These are phyloP conservation scores for Corrigiola litoralis DNA, from an alignment of 179 eudicot species.

Conservation along the genomic window DNA sequence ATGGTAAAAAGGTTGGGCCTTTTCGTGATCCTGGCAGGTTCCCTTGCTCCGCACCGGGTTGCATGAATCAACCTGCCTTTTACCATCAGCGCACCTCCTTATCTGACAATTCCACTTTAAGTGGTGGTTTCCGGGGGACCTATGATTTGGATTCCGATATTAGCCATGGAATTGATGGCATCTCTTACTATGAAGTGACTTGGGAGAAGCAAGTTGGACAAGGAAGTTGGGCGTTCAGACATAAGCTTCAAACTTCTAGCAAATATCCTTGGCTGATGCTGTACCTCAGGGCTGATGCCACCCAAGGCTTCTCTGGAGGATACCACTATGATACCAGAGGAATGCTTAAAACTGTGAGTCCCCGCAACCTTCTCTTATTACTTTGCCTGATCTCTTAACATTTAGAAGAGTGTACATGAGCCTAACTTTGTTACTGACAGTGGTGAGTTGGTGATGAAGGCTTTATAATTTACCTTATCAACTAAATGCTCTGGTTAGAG, in stretches of 20 bases:
- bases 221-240: slow-evolving; percentile 60
- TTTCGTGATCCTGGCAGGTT: slow-evolving; percentile 45
- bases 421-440: no score
- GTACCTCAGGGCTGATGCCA: slow-evolving; percentile 75
- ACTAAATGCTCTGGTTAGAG: no score
- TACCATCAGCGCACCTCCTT: slow-evolving; percentile 38
- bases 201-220: slow-evolving; percentile 62
- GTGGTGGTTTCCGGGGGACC: slow-evolving; percentile 55
- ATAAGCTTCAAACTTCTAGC: slow-evolving; percentile 53
- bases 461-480: no score
- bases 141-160: slow-evolving; percentile 39
- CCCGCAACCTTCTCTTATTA: neutral
- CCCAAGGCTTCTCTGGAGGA: slow-evolving; percentile 69
- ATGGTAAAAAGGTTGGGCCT: slow-evolving; percentile 52
- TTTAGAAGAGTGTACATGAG: no score
- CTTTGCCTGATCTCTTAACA: no score
- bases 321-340: slow-evolving; percentile 77
- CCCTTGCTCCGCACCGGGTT: slow-evolving; percentile 69
- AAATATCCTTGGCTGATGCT: slow-evolving; percentile 80
- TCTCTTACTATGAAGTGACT: slow-evolving; percentile 54
- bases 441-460: no score
- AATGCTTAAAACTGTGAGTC: slow-evolving; percentile 64
- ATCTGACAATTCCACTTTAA: slow-evolving; percentile 26
- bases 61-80: slow-evolving; percentile 71
- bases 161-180: slow-evolving; percentile 8